Conservation (phyloP, 169 alveolate species). For the Theileria parva region DNA sequence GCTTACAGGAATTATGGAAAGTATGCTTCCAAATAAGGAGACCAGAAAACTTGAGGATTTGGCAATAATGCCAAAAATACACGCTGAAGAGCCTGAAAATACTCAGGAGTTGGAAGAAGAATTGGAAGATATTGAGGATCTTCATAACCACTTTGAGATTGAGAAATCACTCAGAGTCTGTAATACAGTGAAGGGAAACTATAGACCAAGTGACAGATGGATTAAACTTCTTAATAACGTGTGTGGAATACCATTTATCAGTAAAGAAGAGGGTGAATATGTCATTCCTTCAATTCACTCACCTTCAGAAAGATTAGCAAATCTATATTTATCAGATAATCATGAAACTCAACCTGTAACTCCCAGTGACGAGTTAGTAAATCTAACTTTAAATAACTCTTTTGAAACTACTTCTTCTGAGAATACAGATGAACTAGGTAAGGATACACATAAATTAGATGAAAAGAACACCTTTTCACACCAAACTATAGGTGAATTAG, state of each 20-base stretch:
- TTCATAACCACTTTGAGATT: slow-evolving; percentile 23
- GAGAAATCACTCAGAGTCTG: slow-evolving; percentile 52
- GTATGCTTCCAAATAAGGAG: neutral
- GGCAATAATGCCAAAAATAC: slow-evolving; percentile 39
- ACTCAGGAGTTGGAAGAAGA: neutral
- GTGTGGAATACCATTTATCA: slow-evolving; percentile 49
- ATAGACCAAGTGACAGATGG: slow-evolving; percentile 51
- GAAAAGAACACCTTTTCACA: neutral
- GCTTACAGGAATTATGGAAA: slow-evolving; percentile 17
- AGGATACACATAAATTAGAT: neutral
- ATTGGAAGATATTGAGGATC: slow-evolving; percentile 13
- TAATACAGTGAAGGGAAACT: slow-evolving; percentile 23
- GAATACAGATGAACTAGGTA: neutral
- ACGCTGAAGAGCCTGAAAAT: neutral
- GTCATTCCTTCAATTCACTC: slow-evolving; percentile 45
- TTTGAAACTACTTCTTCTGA: neutral
- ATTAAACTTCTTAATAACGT: slow-evolving; percentile 31
- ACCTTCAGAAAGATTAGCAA: slow-evolving; percentile 49
- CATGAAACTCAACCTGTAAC: neutral
- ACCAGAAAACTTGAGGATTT: slow-evolving; percentile 24
- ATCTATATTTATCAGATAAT: slow-evolving; percentile 39
- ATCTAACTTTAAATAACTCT: neutral
- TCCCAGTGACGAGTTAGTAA: neutral
- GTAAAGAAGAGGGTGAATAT: slow-evolving; percentile 23
- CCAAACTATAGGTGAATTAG: neutral